Conservation (phyloP, 306 rosid genomes). For the Medicago arabica region DNA sequence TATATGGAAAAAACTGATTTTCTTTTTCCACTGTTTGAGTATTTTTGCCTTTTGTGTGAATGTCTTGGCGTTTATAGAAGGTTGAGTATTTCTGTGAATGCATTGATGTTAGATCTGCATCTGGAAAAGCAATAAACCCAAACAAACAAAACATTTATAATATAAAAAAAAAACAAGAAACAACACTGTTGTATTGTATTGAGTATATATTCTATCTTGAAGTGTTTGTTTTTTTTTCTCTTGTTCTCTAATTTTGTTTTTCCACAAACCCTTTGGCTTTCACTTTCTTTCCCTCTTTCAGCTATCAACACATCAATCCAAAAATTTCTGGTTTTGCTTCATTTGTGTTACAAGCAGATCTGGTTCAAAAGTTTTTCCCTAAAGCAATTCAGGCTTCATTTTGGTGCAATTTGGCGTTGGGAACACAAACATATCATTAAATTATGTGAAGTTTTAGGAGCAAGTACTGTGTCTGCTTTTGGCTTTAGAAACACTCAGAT, state of each 20-base stretch:
- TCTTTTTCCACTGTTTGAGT: conserved; percentile 49
- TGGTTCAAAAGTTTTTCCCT: conserved; percentile 42
- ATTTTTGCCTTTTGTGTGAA: conserved; percentile 76
- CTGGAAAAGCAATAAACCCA: conserved; percentile 54
- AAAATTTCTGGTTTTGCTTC: conserved; percentile 35
- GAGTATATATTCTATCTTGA: not conserved
- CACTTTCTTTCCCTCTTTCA: conserved; percentile 39
- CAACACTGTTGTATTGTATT: conserved; percentile 48
- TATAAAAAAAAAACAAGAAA: conserved; percentile 33
- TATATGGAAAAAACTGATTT: not conserved
- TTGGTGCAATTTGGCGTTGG: conserved; percentile 33
- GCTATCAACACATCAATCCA: conserved; percentile 28
- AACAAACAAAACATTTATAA: conserved; percentile 17
- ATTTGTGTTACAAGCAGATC: conserved; percentile 47
- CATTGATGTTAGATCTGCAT: conserved; percentile 82
- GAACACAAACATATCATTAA: conserved; percentile 18
- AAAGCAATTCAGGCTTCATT: conserved; percentile 46
- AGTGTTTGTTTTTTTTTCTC: conserved; percentile 33
- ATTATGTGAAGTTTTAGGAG: not conserved
- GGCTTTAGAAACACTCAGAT: conserved; percentile 29
- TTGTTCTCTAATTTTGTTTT: conserved; percentile 37
- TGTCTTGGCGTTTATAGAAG: conserved; percentile 84
- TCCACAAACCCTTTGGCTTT: conserved; percentile 27
- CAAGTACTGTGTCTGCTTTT: conserved; percentile 19
- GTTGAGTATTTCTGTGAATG: conserved; percentile 50